A percentile compares a stretch with the other conserved stretches of the same genome.
Evolutionary conservation across 78 protist species (phyloP).

Genomic region (Cavenderia fasciculata): DNA sequence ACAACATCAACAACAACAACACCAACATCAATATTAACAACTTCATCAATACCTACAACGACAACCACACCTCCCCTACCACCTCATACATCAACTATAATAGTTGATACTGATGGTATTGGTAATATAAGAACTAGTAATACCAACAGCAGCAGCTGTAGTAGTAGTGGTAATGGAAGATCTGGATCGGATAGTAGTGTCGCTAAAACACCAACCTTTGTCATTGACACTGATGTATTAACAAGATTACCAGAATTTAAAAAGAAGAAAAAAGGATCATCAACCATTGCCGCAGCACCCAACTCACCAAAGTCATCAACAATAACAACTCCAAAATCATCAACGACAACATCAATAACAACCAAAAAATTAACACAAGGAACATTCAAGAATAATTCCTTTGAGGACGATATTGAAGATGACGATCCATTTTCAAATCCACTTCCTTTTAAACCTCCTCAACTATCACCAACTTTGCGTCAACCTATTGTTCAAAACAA

Average conservation of each 20-base stretch:
- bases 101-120: background rate
- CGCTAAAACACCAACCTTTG: background rate
- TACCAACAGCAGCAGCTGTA: too few relatives aligned
- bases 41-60: background rate
- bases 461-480: background rate
- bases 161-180: background rate
- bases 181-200: background rate
- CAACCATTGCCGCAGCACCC: too few relatives aligned
- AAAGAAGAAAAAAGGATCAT: constrained; percentile 3
- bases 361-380: background rate
- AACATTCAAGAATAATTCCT: background rate
- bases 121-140: background rate
- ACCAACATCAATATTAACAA: too few relatives aligned
- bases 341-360: background rate
- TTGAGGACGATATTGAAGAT: background rate
- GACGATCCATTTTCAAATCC: background rate
- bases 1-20: too few relatives aligned
- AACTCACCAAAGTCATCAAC: background rate
- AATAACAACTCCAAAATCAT: background rate
- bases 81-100: too few relatives aligned
- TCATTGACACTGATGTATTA: background rate
- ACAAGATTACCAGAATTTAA: constrained; percentile 13
- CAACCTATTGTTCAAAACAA: background rate
- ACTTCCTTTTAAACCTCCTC: background rate
- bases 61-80: background rate